Evolutionary conservation across 805 yeast species (phyloP).

Genomic region (Metschnikowia henanensis): DNA sequence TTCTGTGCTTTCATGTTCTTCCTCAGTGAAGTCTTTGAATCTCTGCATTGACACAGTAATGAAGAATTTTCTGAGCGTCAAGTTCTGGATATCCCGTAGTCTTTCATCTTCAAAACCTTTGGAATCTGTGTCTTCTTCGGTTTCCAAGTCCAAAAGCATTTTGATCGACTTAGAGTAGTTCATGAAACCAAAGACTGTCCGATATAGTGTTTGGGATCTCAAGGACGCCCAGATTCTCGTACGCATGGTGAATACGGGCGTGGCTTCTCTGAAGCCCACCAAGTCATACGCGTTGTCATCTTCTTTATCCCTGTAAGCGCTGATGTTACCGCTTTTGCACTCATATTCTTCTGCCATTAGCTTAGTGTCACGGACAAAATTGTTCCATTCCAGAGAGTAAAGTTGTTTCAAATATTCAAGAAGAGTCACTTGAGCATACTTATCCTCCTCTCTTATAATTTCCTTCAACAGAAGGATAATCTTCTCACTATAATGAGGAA

Average conservation of each 20-base stretch:
- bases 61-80: slow-evolving; percentile 83
- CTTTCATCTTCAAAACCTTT: slow-evolving; percentile 9
- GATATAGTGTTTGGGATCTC: slow-evolving; percentile 93
- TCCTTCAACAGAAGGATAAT: slow-evolving; percentile 91
- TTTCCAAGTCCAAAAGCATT: slow-evolving; percentile 89
- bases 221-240: slow-evolving; percentile 99
- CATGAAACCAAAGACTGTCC: slow-evolving; percentile 98
- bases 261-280: slow-evolving; percentile 96
- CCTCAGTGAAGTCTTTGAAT: slow-evolving; percentile 66
- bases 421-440: slow-evolving; percentile 90
- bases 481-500: slow-evolving; percentile 96
- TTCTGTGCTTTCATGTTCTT: slow-evolving; percentile 79
- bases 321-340: slow-evolving; percentile 17
- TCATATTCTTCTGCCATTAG: slow-evolving; percentile 80
- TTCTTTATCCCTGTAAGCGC: slow-evolving; percentile 24
- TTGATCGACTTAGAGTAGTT: slow-evolving; percentile 96
- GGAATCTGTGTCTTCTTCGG: slow-evolving; percentile 54
- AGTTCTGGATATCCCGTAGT: slow-evolving; percentile 31
- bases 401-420: slow-evolving; percentile 92
- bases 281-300: slow-evolving; percentile 87
- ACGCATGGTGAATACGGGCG: slow-evolving; percentile 94
- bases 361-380: slow-evolving; percentile 95
- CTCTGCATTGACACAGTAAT: slow-evolving; percentile 87
- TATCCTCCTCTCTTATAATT: slow-evolving; percentile 96
- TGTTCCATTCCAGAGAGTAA: slow-evolving; percentile 97